phyloP scores from a whole-genome alignment of 78 protist species.

The Salpingoeca rosetta region DNA sequence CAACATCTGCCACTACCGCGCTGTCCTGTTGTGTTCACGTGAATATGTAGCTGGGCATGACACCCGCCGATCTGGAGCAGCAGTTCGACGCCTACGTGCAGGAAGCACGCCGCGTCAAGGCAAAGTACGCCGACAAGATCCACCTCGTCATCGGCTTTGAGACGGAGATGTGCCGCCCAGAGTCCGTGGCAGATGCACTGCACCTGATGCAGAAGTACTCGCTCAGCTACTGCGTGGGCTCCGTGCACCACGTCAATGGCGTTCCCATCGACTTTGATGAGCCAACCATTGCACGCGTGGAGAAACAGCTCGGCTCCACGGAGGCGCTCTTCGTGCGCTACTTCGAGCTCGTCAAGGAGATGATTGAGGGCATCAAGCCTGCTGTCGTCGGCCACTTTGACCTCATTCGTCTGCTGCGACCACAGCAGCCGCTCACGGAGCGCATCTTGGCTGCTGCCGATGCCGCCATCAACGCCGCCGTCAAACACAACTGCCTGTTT shows the following conservation, averaged over 20 bases:
- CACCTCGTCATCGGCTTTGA: background rate
- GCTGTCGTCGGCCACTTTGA: constrained; percentile 10
- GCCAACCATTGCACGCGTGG: background rate
- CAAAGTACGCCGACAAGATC: background rate
- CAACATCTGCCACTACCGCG: background rate
- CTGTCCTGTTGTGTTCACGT: background rate
- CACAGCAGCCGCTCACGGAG: background rate
- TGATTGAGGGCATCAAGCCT: background rate
- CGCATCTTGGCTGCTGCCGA: background rate
- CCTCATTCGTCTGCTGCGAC: background rate
- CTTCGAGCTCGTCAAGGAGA: background rate
- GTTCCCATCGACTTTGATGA: background rate
- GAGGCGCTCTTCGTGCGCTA: background rate
- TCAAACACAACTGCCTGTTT: background rate
- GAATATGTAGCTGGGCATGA: background rate
- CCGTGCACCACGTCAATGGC: constrained; percentile 8
- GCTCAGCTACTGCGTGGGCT: background rate
- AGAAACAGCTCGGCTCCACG: background rate
- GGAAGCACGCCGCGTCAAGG: background rate
- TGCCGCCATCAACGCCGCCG: background rate
- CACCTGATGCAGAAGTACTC: background rate
- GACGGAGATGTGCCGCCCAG: background rate
- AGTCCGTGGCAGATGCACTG: background rate
- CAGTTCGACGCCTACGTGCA: background rate
- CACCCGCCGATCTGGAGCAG: background rate